Base-by-base conservation (phyloP, 257 asterid genomes). In the Henckelia pumila region DNA sequence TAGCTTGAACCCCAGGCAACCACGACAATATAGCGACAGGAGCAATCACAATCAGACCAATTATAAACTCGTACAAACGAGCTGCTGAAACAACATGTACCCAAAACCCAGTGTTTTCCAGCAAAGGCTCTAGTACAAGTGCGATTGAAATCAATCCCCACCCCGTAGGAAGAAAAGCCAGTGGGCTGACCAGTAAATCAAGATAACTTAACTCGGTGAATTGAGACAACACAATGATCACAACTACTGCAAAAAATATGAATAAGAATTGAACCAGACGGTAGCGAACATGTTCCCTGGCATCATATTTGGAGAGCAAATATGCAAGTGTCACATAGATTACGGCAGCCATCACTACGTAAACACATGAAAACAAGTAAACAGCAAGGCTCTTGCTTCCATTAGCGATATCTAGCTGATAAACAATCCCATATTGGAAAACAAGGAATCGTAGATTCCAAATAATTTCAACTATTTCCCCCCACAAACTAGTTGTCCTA, bases 261-360 rank as follows among this genome's bases (percentile, higher is more conserved):
- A 84, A 84, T 28, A 93, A 95, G 88, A 93, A 88, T 88, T 93
- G 99, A 70, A 93, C 95, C 89, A 93, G 79, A 29, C 97, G 99
- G 71, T 88, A 93, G 84, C 88, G 88, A 65, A 93, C 88, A 79
- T 93, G 99, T 77, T 90, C 95, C 79, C 77, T 88, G 11, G 99
- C 97, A 69, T 95, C 78, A 78, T 93, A 90, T 71, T 80, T 88
- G 28, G 83, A 90, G 63, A 95, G 88, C 60, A 95, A 94, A 86
- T 88, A 84, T 44, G 87, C 89, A 53, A 91, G 78, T 70, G 83
- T 58, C 37, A 79, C 32, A 75, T 70, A 86, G 64, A 90, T 76
- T 47, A 77, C 88, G 70, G 88, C 83, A 58, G 92, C 94, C 73
- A 85, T 86, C 99, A n/a, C n/a, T n/a, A n/a, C n/a, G n/a, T n/a